Evolutionary conservation across 2,329 filamentous ascomycete species (phyloP).

Genomic region (Orbilia quercus): DNA sequence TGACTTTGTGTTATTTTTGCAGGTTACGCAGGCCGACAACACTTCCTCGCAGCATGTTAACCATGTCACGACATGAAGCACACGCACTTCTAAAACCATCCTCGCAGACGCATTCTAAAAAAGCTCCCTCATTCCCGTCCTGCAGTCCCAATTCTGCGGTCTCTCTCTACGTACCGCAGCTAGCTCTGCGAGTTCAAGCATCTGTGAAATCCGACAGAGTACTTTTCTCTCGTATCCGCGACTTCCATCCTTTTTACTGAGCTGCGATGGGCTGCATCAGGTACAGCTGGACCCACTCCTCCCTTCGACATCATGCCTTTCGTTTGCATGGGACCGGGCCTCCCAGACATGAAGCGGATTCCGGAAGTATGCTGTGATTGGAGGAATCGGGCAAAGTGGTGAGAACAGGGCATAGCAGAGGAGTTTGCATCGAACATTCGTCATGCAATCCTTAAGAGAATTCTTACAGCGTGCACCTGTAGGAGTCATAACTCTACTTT

Average conservation of each 20-base stretch:
- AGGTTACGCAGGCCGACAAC: slow-evolving; percentile 9
- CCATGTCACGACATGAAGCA: not conserved
- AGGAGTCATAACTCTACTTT: not conserved
- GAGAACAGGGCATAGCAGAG: slow-evolving; percentile 33
- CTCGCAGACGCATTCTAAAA: slow-evolving; percentile 33
- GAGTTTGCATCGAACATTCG: slow-evolving; percentile 24
- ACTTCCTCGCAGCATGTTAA: not conserved
- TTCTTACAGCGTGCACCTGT: not conserved
- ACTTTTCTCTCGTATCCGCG: slow-evolving; percentile 22
- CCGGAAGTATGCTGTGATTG: slow-evolving; percentile 32
- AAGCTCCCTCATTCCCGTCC: slow-evolving; percentile 26
- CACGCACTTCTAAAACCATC: not conserved
- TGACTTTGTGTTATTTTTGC: slow-evolving; percentile 38
- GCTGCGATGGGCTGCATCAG: slow-evolving; percentile 48
- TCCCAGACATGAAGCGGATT: slow-evolving; percentile 13
- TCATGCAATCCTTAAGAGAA: slow-evolving; percentile 15
- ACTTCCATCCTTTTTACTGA: slow-evolving; percentile 21
- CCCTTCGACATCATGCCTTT: slow-evolving; percentile 31
- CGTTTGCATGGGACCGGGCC: slow-evolving; percentile 32
- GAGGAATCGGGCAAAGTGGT: slow-evolving; percentile 11
- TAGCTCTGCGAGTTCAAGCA: not conserved
- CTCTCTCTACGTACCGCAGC: slow-evolving; percentile 6
- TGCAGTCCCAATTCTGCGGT: slow-evolving; percentile 33
- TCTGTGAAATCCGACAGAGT: not conserved
- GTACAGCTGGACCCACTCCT: slow-evolving; percentile 37